Conservation (phyloP, 2,329 filamentous ascomycete genomes). For the Fusarium cyanostomum region DNA sequence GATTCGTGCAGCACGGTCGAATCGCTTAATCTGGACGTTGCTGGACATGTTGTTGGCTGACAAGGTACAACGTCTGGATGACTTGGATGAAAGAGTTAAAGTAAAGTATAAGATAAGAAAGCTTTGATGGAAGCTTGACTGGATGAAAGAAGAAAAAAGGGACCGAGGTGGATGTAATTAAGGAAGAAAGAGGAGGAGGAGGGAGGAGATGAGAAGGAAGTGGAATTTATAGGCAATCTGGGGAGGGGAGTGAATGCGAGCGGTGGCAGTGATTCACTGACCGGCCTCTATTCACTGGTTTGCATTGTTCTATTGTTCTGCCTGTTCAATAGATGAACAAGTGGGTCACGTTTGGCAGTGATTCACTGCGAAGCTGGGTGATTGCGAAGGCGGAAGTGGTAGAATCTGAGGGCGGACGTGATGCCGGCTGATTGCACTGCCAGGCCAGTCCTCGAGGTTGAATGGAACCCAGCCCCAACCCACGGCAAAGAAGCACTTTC, state of each 20-base stretch:
- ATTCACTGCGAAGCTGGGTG: conserved; percentile 1
- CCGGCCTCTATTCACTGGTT: too few relatives aligned
- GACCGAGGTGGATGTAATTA: neutral
- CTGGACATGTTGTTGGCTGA: neutral
- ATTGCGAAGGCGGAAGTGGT: neutral
- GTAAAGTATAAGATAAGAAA: neutral
- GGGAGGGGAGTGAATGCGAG: neutral
- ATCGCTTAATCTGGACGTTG: neutral
- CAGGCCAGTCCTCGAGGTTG: neutral
- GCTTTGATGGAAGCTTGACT: neutral
- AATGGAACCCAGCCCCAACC: too few relatives aligned
- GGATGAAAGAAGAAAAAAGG: neutral
- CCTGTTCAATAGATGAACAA: neutral
- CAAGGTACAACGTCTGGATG: neutral
- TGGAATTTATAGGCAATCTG: conserved; percentile 17
- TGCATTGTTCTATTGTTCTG: conserved; percentile 1
- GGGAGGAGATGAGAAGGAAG: neutral
- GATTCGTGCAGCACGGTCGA: neutral
- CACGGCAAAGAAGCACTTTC: too few relatives aligned
- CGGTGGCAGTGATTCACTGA: neutral
- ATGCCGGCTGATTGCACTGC: neutral
- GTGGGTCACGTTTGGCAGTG: neutral
- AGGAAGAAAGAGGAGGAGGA: conserved; percentile 1
- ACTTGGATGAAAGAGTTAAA: neutral
- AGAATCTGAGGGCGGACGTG: neutral